These are phyloP conservation scores for Pythium biforme DNA, from an alignment of 352 stramenopile genomes.

Conservation along the genomic window DNA sequence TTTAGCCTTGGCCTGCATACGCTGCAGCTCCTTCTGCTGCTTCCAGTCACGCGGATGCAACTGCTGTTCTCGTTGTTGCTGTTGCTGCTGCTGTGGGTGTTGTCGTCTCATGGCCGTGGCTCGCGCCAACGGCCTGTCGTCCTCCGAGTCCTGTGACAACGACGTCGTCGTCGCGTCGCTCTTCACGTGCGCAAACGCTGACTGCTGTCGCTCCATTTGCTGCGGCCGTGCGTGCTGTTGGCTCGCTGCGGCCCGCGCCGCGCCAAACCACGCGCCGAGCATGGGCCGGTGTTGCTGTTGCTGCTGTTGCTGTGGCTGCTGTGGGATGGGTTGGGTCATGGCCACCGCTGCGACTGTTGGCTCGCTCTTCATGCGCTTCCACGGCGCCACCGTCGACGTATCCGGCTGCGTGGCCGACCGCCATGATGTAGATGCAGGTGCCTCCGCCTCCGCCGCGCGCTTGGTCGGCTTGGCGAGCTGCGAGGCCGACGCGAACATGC, in stretches of 20 bases:
- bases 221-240: neutral
- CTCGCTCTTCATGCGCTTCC: slow-evolving; percentile 15
- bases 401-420: neutral
- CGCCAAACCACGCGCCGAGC: slow-evolving; percentile 19
- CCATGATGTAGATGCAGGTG: neutral
- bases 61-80: neutral
- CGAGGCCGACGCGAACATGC: slow-evolving; percentile 6
- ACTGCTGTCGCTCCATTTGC: neutral
- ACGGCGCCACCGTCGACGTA: neutral
- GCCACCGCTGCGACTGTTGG: neutral
- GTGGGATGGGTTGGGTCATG: neutral
- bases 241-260: neutral
- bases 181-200: neutral
- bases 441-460: neutral
- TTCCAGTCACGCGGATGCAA: slow-evolving; percentile 6
- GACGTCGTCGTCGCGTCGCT: neutral
- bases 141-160: slow-evolving; percentile 12
- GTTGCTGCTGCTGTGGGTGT: neutral
- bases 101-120: neutral
- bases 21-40: slow-evolving; percentile 13
- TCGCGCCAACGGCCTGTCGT: slow-evolving; percentile 7
- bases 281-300: slow-evolving; percentile 1
- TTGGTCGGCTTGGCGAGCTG: slow-evolving; percentile 9
- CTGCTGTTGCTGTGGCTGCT: neutral
- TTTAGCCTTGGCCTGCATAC: slow-evolving; percentile 4